Evolutionary conservation across 2,329 filamentous ascomycete species (phyloP), one percentile per base, ranked within the genome.

Genomic region (Basipetospora chlamydospora): DNA sequence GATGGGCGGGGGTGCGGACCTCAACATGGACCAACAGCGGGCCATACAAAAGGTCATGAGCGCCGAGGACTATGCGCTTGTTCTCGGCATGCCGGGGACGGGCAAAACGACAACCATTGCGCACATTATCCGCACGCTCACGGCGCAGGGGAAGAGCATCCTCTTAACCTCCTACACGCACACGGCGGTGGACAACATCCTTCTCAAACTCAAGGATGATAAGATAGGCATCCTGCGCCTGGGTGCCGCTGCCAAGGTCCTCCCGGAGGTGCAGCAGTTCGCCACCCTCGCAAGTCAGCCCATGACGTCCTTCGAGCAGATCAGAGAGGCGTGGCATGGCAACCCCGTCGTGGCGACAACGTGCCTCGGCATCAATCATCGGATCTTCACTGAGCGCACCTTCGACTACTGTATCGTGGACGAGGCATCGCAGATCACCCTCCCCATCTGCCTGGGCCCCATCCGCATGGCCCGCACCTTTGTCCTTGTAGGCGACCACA

Each of bases 391-490:
- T 39, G 81, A 88, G 50, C 80, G 90, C 4, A 76, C 79, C 1
- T 98, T 98, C 47, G 90, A 98, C 57, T 96, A 95, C 52, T 98
- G 90, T 51, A 96, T 98, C 43, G 88, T 98, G 4, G 90, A 98
- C 46, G 90, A 98, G 57, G 90, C 90, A 1, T 95, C 87, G 2
- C 90, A 98, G 50, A 96, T 98, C 52, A 98, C 90, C 0, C 63
- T 98, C 15, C 90, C 90, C 0, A 88, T 95, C 15, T 96, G 90
- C 45, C 65, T 96, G 0, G 90, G 90, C 0, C 90, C 90, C 0
- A 92, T 98, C 46, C 77, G 90, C 9, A 83, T 95, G 73, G 86
- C 90, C 5, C 75, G 74, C 35, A 93, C 81, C 0, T 98, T 98
- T 56, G 83, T 98, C 13, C 71, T 98, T 0, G 90, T 98, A 0